Base-by-base conservation (phyloP, 176 grass and related monocot genomes). In the Oryza officinalis region DNA sequence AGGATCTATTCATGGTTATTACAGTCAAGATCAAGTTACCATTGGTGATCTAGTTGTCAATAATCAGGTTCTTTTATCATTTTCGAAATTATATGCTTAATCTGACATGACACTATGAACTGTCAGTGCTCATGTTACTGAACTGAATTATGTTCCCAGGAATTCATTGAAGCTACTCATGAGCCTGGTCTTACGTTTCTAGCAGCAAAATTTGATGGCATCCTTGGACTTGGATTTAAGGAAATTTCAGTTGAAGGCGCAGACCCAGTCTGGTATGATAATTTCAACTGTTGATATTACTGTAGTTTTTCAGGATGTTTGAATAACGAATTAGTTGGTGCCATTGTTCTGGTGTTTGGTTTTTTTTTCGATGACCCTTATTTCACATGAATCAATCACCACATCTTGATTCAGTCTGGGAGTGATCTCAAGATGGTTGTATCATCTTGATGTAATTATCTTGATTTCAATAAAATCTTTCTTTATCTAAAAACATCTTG, bases 171-270 rank as follows among this genome's bases (percentile, higher is more conserved):
- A 90, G 96, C 93, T 67, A 93, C 83, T 46, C 84, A 83, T 69
- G 96, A 98, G 80, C 91, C 89, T n/a, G 86, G 85, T 44, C 41
- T 98, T 72, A 89, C 89, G 22, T 95, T 95, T 37, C 38, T 95
- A 74, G 67, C 57, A 33, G 93, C 91, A 50, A 95, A 95, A 81
- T 98, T 98, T 37, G 96, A 98, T 78, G 96, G 96, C 72, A 98
- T 95, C 73, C 93, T 98, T 77, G 96, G 96, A 75, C 91, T 98
- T 68, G 96, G 91, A 66, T 98, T 98, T 78, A 67, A 95, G 79
- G 96, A 94, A 75, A 98, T 98, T 78, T 98, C 96, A 76, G 96
- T 95, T 43, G 91, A 92, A 75, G 91, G 79, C 9, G 76, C 91
- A 37, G 78, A 69, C 44, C 96, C 93, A 76, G 87, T 95, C 32